Percentiles rank a stretch among this genome's conserved stretches.
Evolutionary conservation across 176 grass and related monocot species (phyloP).

Genomic region (Chrysopogon serrulatus): DNA sequence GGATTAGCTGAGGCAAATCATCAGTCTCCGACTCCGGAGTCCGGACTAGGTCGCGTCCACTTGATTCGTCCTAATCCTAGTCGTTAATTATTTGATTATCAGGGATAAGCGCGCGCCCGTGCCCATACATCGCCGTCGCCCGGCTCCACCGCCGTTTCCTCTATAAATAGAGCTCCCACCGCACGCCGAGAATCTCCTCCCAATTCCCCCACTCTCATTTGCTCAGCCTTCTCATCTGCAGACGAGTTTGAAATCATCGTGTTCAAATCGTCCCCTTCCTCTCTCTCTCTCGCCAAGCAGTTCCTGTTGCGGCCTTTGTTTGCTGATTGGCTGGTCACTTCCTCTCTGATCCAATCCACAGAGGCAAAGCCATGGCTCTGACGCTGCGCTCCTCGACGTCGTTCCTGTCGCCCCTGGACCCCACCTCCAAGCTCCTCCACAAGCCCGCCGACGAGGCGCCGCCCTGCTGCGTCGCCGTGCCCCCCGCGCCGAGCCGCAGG

Average conservation of each 20-base stretch:
- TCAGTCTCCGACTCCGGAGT: background rate
- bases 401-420: conserved; percentile 46
- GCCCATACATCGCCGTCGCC: background rate
- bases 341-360: background rate
- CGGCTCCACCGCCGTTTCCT: background rate
- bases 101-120: conserved; percentile 32
- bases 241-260: background rate
- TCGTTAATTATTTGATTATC: background rate
- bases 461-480: conserved; percentile 23
- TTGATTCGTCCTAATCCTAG: background rate
- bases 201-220: background rate
- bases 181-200: background rate
- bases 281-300: background rate
- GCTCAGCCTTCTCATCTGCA: background rate
- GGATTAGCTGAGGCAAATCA: background rate
- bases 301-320: background rate
- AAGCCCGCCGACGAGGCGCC: conserved; percentile 36
- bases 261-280: background rate
- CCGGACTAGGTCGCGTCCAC: background rate
- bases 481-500: conserved; percentile 11
- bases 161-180: conserved; percentile 31
- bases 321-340: background rate
- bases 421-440: conserved; percentile 45
- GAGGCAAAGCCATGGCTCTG: conserved; percentile 51
- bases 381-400: conserved; percentile 55